Evolutionary conservation across 257 asterid species (phyloP), one percentile per base, ranked within the genome.

Genomic region (Solanum pinnatisectum): DNA sequence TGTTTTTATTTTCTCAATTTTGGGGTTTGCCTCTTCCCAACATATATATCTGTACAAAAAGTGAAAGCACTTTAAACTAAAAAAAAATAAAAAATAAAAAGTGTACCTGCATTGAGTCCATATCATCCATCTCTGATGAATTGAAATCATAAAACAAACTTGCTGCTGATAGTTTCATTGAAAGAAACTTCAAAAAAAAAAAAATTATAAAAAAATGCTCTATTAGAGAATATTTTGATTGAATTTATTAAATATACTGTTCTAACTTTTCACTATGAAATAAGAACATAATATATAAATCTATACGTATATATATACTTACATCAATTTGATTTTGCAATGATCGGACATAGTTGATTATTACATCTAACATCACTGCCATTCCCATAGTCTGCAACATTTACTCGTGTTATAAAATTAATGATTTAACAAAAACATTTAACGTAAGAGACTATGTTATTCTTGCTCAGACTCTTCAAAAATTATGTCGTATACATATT

Each of bases 281-380:
- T 30, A 44, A 30, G 9, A 73, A 32, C 14, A 72, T 71, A 73
- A 52, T 32, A 71, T 11, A 32, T 25, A 86, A 22, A 22, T 5
- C 4, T 63, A 9, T 20, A 52, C 16, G 3, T 39, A 10, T 63
- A 23, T 11, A 4, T 23, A 16, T 78, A 71, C 98, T 79, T 91
- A 95, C 99, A 90, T 97, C 98, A 83, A 97, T 96, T 90, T 97
- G 99, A 87, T 97, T 96, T 89, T 97, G 99, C 92, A 96, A 88
- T 60, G 99, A 97, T 4, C 98, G 92, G 23, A 97, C 95, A 49
- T 97, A 97, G 86, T 94, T 94, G 84, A 94, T 95, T 30, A 96
- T 95, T 83, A 97, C 99, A 84, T 96, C 99, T 92, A 97, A 88
- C 99, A 96, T 97, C 30, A 94, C 98, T 30, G 99, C 99, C 99